Evolutionary conservation across 441 rosid genomes (phyloP), one percentile per base, ranked within the genome.

Genomic region (Euphorbia celastroides): DNA sequence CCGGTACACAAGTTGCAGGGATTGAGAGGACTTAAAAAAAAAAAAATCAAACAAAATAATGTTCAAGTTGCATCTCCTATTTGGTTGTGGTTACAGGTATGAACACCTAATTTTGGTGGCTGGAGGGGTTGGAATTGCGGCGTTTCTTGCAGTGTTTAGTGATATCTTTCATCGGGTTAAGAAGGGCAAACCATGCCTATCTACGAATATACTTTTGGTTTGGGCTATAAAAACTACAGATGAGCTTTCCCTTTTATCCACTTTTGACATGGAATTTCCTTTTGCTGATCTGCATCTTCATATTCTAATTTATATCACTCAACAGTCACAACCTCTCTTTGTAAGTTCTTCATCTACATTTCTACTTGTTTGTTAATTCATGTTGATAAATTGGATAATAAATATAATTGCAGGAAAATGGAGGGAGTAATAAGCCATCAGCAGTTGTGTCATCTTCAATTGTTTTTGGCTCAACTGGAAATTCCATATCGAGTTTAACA

Each of bases 51-150:
- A n/a, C n/a, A n/a, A n/a, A n/a, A n/a, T n/a, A n/a, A n/a, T n/a
- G n/a, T n/a, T n/a, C n/a, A n/a, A n/a, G n/a, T n/a, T n/a, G n/a
- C n/a, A n/a, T n/a, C n/a, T n/a, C n/a, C n/a, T n/a, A n/a, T n/a
- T n/a, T n/a, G n/a, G n/a, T n/a, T n/a, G n/a, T n/a, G n/a, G n/a
- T n/a, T n/a, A n/a, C 20, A 88, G 96, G 87, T 89, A 89, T 31
- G 90, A 89, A 77, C 82, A 86, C 79, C 80, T 92, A 32, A 66
- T 92, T 42, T 73, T 89, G 63, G 88, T 92, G 23, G 96, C 96
- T 2, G 96, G 97, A 59, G 96, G 97, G 59, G 86, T 87, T 28
- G 97, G 96, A 57, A 86, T 91, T 66, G 82, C 97, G 3, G 96
- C 97, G 0, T 91, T 91, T 80, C 60, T 91, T 38, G 93, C 92